A percentile compares a stretch with the other conserved stretches of the same genome.
Evolutionary conservation across 2,329 filamentous ascomycete genomes (phyloP).

Genomic region (Pestalotiopsis sp.): DNA sequence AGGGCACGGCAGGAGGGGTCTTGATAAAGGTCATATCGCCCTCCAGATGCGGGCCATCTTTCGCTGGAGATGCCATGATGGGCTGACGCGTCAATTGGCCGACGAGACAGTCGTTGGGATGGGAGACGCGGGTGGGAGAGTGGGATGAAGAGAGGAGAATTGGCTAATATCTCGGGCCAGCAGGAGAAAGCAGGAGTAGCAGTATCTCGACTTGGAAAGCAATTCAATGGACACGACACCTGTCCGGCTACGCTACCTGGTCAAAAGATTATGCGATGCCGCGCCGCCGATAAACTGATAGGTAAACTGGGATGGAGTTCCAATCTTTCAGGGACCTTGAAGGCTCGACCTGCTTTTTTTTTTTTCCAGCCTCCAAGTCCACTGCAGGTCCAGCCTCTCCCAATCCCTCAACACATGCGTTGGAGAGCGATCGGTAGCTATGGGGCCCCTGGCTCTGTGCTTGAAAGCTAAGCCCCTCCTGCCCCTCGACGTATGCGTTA

Average conservation of each 20-base stretch:
- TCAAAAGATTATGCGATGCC: background rate
- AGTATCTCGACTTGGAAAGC: background rate
- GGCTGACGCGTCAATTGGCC: background rate
- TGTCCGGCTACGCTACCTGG: background rate
- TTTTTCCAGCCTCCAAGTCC: background rate
- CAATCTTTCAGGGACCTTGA: background rate
- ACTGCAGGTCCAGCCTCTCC: background rate
- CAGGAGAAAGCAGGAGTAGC: too few relatives aligned
- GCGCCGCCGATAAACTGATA: background rate
- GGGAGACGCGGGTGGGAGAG: background rate
- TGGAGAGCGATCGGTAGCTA: background rate
- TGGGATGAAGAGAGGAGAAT: background rate
- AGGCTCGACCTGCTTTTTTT: background rate
- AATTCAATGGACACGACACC: background rate
- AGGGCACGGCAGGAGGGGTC: constrained; percentile 39
- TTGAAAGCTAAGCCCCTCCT: background rate
- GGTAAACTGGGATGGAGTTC: background rate
- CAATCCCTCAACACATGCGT: background rate
- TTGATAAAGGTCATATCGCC: constrained; percentile 45
- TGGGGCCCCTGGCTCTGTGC: background rate
- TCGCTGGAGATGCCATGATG: constrained; percentile 22
- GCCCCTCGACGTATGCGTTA: background rate
- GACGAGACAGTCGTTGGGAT: background rate
- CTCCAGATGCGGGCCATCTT: constrained; percentile 27
- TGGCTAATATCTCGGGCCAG: background rate